Base-by-base conservation (phyloP, 1,284 basidiomycete species). In the Neolentinus lepideus region DNA sequence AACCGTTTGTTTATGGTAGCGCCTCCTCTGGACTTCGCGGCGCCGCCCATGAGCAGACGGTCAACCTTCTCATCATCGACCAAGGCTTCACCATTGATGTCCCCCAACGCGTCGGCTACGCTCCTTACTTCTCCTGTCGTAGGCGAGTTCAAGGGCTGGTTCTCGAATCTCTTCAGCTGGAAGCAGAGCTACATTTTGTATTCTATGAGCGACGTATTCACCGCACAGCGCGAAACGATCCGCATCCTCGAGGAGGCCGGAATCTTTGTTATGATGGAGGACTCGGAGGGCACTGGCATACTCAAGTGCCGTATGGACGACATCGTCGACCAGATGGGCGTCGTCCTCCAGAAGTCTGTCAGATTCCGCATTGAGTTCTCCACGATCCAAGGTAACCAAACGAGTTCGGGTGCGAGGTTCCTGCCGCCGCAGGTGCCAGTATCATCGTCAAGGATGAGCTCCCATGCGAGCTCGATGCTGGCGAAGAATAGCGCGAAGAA, bases 121-220 rank as follows among this genome's bases (percentile, higher is more conserved):
- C 63, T 73, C 53, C 63, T 75, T 31, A 70, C 69, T 24, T 78
- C 76, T 2, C 76, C 77, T 0, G 77, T 78, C n/a, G 83, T 87
- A n/a, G 83, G 85, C 58, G 86, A 90, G 66, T 83, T 90, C 69
- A 88, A 87, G 64, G 88, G 87, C 45, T 90, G 88, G 88, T 88
- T 90, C 66, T 87, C 87, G 8, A 89, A 84, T 61, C 71, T 90
- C 33, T 90, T 90, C 73, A 84, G 80, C 66, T 89, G 86, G 86
- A 84, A 82, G 31, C 78, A 87, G 65, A 74, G 77, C 14, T 83
- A 82, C 58, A 75, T 85, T n/a, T 72, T 93, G 19, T 88, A 85
- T 65, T 91, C 90, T 1, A 67, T 74, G 11, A 78, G 87, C 58
- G 80, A 85, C 60, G 70, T 86, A 50, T 67, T 71, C 6, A 74